Evolutionary conservation across 192 early-diverging fungal species (phyloP).

Genomic region (Backusella tuberculispora): DNA sequence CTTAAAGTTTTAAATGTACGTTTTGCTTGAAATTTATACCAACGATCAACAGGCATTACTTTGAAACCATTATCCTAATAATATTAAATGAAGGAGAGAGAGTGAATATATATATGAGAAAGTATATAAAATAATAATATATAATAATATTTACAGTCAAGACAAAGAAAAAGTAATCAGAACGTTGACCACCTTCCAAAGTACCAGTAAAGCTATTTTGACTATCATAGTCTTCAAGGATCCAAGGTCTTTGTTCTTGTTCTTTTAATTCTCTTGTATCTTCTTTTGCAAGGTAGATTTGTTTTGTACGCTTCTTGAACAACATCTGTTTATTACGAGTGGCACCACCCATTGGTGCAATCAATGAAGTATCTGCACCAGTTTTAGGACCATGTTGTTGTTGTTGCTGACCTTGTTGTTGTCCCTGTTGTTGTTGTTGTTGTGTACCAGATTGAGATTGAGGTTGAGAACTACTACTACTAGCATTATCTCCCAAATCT

Average conservation of each 20-base stretch:
- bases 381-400: constrained; percentile 45
- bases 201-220: constrained; percentile 68
- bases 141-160: constrained; percentile 44
- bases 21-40: constrained; percentile 79
- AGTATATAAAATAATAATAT: neutral
- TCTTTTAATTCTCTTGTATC: constrained; percentile 71
- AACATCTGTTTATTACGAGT: constrained; percentile 76
- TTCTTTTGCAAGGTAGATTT: constrained; percentile 77
- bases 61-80: constrained; percentile 69
- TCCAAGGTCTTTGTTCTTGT: constrained; percentile 77
- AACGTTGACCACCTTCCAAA: constrained; percentile 71
- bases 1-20: constrained; percentile 67
- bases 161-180: constrained; percentile 75
- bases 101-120: constrained; percentile 1
- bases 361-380: constrained; percentile 63
- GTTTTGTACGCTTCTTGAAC: constrained; percentile 82
- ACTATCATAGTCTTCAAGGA: constrained; percentile 76
- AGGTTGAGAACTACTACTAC: neutral
- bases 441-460: neutral
- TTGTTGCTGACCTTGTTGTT: constrained; percentile 13
- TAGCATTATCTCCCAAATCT: neutral
- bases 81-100: neutral
- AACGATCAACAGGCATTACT: constrained; percentile 71
- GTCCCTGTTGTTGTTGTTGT: constrained; percentile 5
- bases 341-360: constrained; percentile 76